phyloP scores from a whole-genome alignment of 2,329 filamentous ascomycete genomes.

The Beauveria sp. region DNA sequence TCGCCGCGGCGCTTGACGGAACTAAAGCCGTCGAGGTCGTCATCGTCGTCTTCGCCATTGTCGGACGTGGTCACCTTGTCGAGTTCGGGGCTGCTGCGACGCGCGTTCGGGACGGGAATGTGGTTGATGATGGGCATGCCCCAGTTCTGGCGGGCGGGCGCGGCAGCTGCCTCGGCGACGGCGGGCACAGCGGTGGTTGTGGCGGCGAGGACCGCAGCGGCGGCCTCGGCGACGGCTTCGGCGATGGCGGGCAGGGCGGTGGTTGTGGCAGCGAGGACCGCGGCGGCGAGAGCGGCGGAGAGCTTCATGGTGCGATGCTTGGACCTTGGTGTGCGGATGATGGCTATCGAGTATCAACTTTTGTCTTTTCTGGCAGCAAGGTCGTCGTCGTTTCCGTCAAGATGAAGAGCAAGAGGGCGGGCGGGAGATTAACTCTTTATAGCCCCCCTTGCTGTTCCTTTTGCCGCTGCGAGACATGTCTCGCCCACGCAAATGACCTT shows the following conservation, averaged over 20 bases:
- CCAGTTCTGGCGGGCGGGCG: neutral
- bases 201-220: neutral
- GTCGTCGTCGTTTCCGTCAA: too few relatives aligned
- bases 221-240: neutral
- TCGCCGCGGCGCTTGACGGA: neutral
- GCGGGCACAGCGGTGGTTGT: neutral
- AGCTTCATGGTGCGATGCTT: neutral
- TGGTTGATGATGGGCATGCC: constrained; percentile 1
- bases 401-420: neutral
- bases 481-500: neutral
- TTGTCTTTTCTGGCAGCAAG: too few relatives aligned
- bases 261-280: neutral
- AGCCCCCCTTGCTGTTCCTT: neutral
- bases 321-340: neutral
- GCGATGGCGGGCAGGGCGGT: neutral
- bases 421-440: neutral
- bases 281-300: neutral
- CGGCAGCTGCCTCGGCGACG: neutral
- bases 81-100: neutral
- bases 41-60: neutral
- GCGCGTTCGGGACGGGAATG: neutral
- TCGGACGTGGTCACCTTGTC: neutral
- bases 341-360: too few relatives aligned
- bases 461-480: neutral
- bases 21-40: neutral